Percentiles rank a stretch among this genome's conserved stretches.
These are phyloP conservation scores for Acanthamoeba sp. DNA, from an alignment of 208 protist genomes.

Conservation along the genomic window DNA sequence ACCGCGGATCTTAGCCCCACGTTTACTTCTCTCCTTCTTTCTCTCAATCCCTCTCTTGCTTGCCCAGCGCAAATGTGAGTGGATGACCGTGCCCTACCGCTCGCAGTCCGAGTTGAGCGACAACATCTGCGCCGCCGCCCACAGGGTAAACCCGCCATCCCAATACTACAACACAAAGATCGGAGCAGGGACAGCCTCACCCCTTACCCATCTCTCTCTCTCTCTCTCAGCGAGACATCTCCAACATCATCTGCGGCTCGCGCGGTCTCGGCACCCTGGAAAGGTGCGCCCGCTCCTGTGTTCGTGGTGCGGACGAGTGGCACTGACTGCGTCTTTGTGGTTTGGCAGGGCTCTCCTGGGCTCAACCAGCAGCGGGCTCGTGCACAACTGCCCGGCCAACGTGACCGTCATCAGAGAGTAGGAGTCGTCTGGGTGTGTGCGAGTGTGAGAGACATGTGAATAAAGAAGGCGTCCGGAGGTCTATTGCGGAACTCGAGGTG, in stretches of 20 bases:
- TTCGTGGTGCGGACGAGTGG: background rate
- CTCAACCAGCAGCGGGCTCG: conserved; percentile 51
- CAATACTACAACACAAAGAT: too few species aligned
- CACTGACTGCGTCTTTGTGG: too few species aligned
- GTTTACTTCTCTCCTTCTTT: too few species aligned
- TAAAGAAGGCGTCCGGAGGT: too few species aligned
- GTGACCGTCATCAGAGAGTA: conserved; percentile 38
- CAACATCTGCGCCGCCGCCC: conserved; percentile 34
- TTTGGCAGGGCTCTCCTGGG: background rate
- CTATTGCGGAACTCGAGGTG: too few species aligned
- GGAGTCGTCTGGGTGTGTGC: too few species aligned
- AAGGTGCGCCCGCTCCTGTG: background rate
- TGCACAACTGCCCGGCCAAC: conserved; percentile 58
- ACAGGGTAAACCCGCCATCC: background rate
- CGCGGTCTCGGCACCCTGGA: conserved; percentile 7
- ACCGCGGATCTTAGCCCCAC: too few species aligned
- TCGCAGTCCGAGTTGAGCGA: conserved; percentile 19
- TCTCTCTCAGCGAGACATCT: background rate
- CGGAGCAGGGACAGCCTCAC: too few species aligned
- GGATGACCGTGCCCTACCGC: conserved; percentile 26
- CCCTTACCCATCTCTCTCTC: background rate
- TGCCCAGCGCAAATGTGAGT: conserved; percentile 30
- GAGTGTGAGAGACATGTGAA: too few species aligned
- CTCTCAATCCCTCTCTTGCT: background rate
- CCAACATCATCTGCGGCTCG: conserved; percentile 56